phyloP scores from a whole-genome alignment of 2,329 filamentous ascomycete species.

The Clonostachys chloroleuca region DNA sequence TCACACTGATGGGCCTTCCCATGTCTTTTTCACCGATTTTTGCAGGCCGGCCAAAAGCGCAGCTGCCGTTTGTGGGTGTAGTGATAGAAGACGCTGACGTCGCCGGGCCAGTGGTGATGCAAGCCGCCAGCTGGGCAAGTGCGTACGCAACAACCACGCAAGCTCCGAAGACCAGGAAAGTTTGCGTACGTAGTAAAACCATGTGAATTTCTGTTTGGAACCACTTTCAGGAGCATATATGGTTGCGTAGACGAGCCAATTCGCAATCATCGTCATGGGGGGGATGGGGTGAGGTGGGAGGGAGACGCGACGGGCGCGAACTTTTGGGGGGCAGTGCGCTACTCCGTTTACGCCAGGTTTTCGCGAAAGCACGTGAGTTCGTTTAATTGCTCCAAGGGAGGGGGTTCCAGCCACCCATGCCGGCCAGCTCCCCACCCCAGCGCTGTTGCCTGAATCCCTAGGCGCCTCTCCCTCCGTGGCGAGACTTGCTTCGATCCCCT shows the following conservation, averaged over 20 bases:
- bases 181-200: conserved; percentile 12
- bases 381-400: conserved; percentile 4
- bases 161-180: conserved; percentile 8
- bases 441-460: conserved; percentile 1
- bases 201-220: too few species aligned
- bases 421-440: background rate
- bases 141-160: conserved; percentile 2
- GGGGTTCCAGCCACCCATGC: background rate
- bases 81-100: too few species aligned
- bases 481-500: background rate
- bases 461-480: background rate
- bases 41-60: background rate
- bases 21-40: background rate
- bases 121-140: too few species aligned
- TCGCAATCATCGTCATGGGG: conserved; percentile 17
- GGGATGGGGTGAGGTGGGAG: conserved; percentile 31
- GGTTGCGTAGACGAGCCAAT: conserved; percentile 13
- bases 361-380: conserved; percentile 39
- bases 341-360: conserved; percentile 24
- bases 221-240: conserved; percentile 11
- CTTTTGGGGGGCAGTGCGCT: conserved; percentile 19
- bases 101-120: too few species aligned
- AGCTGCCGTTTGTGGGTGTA: too few species aligned
- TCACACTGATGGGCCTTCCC: too few species aligned
- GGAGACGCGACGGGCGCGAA: conserved; percentile 39